phyloP scores from a whole-genome alignment of 129 eudicot species.

The Flaveria linearis region DNA sequence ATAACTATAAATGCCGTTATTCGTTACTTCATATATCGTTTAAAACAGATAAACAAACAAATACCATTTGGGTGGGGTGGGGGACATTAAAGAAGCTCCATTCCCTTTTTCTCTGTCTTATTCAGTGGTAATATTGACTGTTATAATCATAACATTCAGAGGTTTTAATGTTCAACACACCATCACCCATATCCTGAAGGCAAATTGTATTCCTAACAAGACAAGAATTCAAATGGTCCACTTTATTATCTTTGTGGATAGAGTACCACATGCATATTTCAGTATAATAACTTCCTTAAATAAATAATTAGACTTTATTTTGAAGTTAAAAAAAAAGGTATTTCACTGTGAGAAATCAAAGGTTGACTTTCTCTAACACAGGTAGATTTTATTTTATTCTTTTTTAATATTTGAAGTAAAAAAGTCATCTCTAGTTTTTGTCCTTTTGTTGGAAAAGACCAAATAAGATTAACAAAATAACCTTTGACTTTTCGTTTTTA shows the following conservation, averaged over 20 bases:
- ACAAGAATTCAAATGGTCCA: slow-evolving; percentile 13
- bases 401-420: too few species aligned
- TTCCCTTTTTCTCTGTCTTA: slow-evolving; percentile 12
- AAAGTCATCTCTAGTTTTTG: too few species aligned
- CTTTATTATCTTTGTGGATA: slow-evolving; percentile 6
- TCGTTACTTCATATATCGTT: not conserved
- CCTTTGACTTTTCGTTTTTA: too few species aligned
- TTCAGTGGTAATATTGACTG: slow-evolving; percentile 3
- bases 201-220: slow-evolving; percentile 7
- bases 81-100: slow-evolving; percentile 20
- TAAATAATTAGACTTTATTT: not conserved
- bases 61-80: not conserved
- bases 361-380: not conserved
- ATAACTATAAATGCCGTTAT: not conserved
- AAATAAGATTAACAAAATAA: too few species aligned
- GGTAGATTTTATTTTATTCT: too few species aligned
- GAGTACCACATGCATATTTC: slow-evolving; percentile 2
- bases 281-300: not conserved
- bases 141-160: not conserved
- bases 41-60: slow-evolving; percentile 1
- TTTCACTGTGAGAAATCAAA: not conserved
- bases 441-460: too few species aligned
- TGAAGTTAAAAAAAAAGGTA: not conserved
- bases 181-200: slow-evolving; percentile 20
- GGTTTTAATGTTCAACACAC: slow-evolving; percentile 22